Evolutionary conservation across 2,329 filamentous ascomycete species (phyloP).

Genomic region (Fusarium udum): DNA sequence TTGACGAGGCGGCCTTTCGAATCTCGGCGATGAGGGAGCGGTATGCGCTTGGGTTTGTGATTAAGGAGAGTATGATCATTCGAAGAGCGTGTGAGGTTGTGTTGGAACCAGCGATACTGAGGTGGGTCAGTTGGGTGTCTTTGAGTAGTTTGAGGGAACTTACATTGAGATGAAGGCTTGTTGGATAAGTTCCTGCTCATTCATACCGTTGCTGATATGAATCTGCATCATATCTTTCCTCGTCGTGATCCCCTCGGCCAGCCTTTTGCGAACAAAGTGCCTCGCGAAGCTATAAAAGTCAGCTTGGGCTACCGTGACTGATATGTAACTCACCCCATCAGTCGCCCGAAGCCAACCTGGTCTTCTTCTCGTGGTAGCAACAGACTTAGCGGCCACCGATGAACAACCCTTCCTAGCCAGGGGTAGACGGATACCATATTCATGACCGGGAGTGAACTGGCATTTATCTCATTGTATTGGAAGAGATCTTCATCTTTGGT

Average conservation of each 20-base stretch:
- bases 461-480: conserved; percentile 55
- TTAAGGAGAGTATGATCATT: conserved; percentile 60
- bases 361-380: conserved; percentile 51
- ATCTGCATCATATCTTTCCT: conserved; percentile 53
- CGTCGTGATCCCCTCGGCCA: conserved; percentile 25
- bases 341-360: conserved; percentile 50
- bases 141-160: neutral
- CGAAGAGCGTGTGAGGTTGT: conserved; percentile 66
- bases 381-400: conserved; percentile 50
- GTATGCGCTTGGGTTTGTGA: conserved; percentile 57
- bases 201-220: conserved; percentile 51
- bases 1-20: conserved; percentile 49
- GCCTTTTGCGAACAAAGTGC: conserved; percentile 33
- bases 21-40: conserved; percentile 55
- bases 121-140: neutral
- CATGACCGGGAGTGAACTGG: conserved; percentile 52
- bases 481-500: conserved; percentile 59
- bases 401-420: conserved; percentile 48
- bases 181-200: conserved; percentile 48
- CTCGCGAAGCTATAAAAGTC: conserved; percentile 27
- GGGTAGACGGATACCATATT: conserved; percentile 51
- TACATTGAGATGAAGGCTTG: conserved; percentile 54
- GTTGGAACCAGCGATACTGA: conserved; percentile 67
- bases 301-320: neutral
- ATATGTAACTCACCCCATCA: conserved; percentile 48